Base-by-base conservation (phyloP, 768 basidiomycete species). In the Boletus patriciae region DNA sequence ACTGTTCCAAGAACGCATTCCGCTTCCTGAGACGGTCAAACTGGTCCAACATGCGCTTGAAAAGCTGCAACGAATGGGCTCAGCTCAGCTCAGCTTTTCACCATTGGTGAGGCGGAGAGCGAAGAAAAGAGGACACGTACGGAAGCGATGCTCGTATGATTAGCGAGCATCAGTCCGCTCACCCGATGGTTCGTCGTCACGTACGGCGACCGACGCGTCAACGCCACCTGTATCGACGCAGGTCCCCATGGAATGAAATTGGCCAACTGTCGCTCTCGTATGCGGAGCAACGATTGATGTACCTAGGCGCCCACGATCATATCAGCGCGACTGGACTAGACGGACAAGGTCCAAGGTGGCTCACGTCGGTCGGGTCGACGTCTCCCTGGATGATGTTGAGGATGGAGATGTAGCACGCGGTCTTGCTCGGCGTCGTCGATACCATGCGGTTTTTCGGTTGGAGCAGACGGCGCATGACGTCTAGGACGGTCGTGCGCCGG, bases 241-340 rank as follows among this genome's bases (percentile, higher is more conserved):
- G 97, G 97, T 13, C 97, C 97, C 97, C 97, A 99, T 7, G 97
- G 97, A 60, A 99, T 98, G 71, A 99, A 98, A 68, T 92, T 95
- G 16, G 97, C 97, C 25, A 98, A 80, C 65, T 97, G 92, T 27
- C 97, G 85, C 74, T 99, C 97, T 41, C 97, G 88, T 64, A 99
- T 98, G 11, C 97, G 88, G 25, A 99, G 82, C 21, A 99, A 79
- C 10, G 94, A 96, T 84, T 98, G 96, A 69, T 99, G 97, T 11
- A 97, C 92, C 94, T 97, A 31, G 25, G 25, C 25, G 25, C 25
- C 25, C 25, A 25, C 25, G 25, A 25, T 25, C 25, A 4, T n/a
- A n/a, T 25, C 25, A 25, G 25, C 25, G 25, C 25, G 25, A 25
- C 25, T 25, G 4, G 4, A 25, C 25, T 4, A 25, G 25, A 46